phyloP scores from a whole-genome alignment of 192 early-diverging fungal species.

The Backusella psychrophila region DNA sequence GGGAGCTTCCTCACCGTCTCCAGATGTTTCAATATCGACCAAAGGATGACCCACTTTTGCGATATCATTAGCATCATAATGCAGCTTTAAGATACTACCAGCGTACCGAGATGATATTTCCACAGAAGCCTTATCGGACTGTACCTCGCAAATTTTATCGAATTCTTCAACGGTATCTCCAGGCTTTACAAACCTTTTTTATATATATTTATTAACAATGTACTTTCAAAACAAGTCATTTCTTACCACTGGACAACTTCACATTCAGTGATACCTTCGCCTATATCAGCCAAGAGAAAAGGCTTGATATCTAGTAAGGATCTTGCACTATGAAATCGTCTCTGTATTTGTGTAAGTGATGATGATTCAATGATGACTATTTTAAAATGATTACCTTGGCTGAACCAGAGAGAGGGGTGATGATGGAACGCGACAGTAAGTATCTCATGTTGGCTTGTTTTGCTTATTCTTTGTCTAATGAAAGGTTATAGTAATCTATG shows the following conservation, averaged over 20 bases:
- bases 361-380: too few relatives aligned
- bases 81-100: slow-evolving; percentile 75
- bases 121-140: slow-evolving; percentile 98
- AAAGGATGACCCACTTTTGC: slow-evolving; percentile 89
- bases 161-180: slow-evolving; percentile 91
- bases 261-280: slow-evolving; percentile 97
- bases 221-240: background rate
- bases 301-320: slow-evolving; percentile 41
- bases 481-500: background rate
- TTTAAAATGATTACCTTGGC: background rate
- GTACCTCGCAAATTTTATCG: slow-evolving; percentile 94
- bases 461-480: background rate
- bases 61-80: slow-evolving; percentile 86
- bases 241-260: slow-evolving; percentile 95
- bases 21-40: slow-evolving; percentile 37
- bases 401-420: background rate
- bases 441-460: background rate
- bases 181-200: slow-evolving; percentile 85
- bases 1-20: background rate
- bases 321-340: background rate
- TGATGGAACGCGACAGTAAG: background rate
- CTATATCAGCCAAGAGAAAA: slow-evolving; percentile 94
- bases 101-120: slow-evolving; percentile 96
- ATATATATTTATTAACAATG: background rate
- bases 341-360: background rate